phyloP scores from a whole-genome alignment of 129 eudicot genomes.

The Lactuca sativa region DNA sequence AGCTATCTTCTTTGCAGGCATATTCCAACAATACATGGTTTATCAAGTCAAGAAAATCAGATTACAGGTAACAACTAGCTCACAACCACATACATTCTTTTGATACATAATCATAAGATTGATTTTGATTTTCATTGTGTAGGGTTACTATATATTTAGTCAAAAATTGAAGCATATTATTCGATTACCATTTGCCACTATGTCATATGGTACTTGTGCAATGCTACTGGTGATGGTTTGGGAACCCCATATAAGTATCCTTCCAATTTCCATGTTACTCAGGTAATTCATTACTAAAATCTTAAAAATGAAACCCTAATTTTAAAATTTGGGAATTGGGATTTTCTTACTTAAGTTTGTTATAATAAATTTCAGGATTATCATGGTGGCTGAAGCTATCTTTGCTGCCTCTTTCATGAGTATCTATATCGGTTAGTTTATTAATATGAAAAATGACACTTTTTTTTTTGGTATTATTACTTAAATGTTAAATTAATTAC shows the following conservation, averaged over 20 bases:
- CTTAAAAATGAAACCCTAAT: constrained; percentile 1
- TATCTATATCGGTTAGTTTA: constrained; percentile 60
- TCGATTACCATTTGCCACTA: constrained; percentile 74
- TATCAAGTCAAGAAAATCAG: constrained; percentile 87
- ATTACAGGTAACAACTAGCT: constrained; percentile 51
- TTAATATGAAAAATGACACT: neutral
- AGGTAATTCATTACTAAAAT: constrained; percentile 36
- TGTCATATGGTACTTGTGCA: constrained; percentile 85
- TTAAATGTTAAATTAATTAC: constrained; percentile 18
- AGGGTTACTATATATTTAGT: constrained; percentile 89
- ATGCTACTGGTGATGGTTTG: constrained; percentile 74
- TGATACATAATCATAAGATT: constrained; percentile 25
- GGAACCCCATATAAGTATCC: constrained; percentile 54
- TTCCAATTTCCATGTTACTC: constrained; percentile 51
- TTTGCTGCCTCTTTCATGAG: constrained; percentile 70
- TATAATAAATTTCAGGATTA: constrained; percentile 53
- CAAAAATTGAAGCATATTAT: constrained; percentile 75
- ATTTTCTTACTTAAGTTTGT: neutral
- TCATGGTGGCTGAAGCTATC: constrained; percentile 73
- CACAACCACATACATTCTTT: neutral
- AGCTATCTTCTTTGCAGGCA: constrained; percentile 40
- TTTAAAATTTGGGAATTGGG: neutral
- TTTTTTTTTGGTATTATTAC: constrained; percentile 6
- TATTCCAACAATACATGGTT: constrained; percentile 74
- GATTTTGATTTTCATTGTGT: constrained; percentile 12